Percentiles rank a stretch among this genome's conserved stretches.
phyloP scores from a whole-genome alignment of 176 grass and related monocot genomes.

The Neostapfia colusana region DNA sequence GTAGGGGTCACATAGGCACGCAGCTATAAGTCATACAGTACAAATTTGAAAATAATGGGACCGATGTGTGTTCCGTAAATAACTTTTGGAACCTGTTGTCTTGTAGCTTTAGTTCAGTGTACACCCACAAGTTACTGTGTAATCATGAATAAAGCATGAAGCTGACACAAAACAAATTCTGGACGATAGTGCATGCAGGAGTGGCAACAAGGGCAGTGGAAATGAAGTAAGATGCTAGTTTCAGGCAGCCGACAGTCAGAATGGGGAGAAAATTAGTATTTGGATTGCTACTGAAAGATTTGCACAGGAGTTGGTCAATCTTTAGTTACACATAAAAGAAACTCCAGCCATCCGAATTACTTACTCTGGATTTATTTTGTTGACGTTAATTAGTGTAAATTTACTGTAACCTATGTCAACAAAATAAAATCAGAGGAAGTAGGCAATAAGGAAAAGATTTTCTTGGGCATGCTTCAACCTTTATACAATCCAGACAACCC shows the following conservation, averaged over 20 bases:
- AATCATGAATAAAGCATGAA: slow-evolving; percentile 28
- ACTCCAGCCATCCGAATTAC: background rate
- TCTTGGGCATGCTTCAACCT: background rate
- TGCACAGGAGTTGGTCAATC: slow-evolving; percentile 3
- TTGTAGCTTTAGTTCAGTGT: background rate
- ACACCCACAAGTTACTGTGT: slow-evolving; percentile 4
- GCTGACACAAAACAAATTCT: background rate
- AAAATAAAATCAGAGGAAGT: no score
- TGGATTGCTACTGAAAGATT: background rate
- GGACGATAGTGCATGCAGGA: slow-evolving; percentile 2
- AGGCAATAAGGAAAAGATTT: background rate
- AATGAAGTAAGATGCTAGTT: slow-evolving; percentile 19
- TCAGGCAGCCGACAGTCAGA: slow-evolving; percentile 1
- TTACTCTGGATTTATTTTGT: no score
- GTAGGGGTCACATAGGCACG: no score
- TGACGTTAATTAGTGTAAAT: no score
- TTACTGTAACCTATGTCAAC: no score
- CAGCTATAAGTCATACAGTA: no score
- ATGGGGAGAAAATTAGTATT: background rate
- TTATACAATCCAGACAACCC: background rate
- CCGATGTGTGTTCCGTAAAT: background rate
- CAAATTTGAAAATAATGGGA: background rate
- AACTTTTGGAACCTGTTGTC: slow-evolving; percentile 2
- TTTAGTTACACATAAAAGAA: background rate
- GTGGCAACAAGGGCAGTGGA: background rate